Evolutionary conservation across 2,329 filamentous ascomycete genomes (phyloP).

Genomic region (Calonectria multiphialidica): DNA sequence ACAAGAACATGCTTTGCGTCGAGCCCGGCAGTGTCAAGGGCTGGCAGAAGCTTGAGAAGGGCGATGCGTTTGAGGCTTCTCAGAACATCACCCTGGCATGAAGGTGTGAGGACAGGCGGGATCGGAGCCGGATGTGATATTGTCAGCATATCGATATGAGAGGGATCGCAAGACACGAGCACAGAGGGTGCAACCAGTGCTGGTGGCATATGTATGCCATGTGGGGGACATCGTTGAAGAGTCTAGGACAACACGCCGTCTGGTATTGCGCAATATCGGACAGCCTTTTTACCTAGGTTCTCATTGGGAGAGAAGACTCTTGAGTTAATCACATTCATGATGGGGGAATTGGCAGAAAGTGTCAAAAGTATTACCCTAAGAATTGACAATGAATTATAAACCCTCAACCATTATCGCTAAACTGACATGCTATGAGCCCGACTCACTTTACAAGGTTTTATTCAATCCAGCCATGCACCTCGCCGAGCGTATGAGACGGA

Average conservation of each 20-base stretch:
- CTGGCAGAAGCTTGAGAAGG: slow-evolving; percentile 88
- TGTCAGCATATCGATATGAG: not conserved
- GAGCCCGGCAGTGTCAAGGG: slow-evolving; percentile 87
- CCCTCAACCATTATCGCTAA: too few species aligned
- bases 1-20: slow-evolving; percentile 93
- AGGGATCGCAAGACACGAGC: slow-evolving; percentile 3
- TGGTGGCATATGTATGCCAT: slow-evolving; percentile 6
- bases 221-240: not conserved
- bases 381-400: too few species aligned
- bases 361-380: too few species aligned
- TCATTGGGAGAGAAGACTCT: too few species aligned
- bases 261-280: too few species aligned
- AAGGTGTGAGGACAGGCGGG: slow-evolving; percentile 15
- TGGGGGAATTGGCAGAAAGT: too few species aligned
- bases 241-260: not conserved
- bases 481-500: too few species aligned
- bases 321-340: too few species aligned
- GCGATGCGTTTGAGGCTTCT: slow-evolving; percentile 74
- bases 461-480: too few species aligned
- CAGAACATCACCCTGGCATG: slow-evolving; percentile 64
- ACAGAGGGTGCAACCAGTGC: not conserved
- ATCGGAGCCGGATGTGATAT: slow-evolving; percentile 16
- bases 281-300: too few species aligned
- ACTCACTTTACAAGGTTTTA: too few species aligned
- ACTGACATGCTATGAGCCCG: too few species aligned